Percentiles rank a stretch among this genome's conserved stretches.
These are phyloP conservation scores for Ogataea hybrid DNA, from an alignment of 1,139 yeast genomes.

Conservation along the genomic window DNA sequence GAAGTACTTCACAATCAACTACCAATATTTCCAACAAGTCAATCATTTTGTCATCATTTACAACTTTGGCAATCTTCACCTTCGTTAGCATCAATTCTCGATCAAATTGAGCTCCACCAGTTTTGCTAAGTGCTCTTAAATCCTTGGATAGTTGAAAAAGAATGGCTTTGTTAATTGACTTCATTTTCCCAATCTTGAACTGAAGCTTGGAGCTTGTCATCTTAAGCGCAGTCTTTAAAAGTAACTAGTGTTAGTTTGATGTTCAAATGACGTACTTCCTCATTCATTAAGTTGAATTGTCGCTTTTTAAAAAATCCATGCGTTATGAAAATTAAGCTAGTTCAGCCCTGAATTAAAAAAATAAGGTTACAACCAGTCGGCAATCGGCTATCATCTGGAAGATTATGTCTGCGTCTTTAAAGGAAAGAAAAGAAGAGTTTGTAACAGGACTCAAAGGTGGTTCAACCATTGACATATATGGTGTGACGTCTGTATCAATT, in stretches of 20 bases:
- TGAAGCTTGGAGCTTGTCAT: constrained; percentile 25
- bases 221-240: constrained; percentile 23
- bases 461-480: constrained; percentile 65
- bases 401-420: constrained; percentile 33
- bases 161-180: constrained; percentile 22
- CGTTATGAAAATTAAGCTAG: too few species aligned
- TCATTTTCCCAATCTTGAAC: constrained; percentile 25
- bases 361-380: too few species aligned
- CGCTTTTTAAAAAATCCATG: too few species aligned
- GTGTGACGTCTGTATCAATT: constrained; percentile 66
- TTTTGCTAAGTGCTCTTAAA: constrained; percentile 8
- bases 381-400: too few species aligned
- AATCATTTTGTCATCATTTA: constrained; percentile 78
- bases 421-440: constrained; percentile 78
- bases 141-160: constrained; percentile 23
- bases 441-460: constrained; percentile 86
- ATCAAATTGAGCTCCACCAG: constrained; percentile 15
- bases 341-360: too few species aligned
- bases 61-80: constrained; percentile 81
- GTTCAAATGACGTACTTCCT: constrained; percentile 13
- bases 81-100: constrained; percentile 30
- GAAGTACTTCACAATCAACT: constrained; percentile 76
- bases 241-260: constrained; percentile 7
- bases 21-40: constrained; percentile 81
- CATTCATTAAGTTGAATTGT: constrained; percentile 3